Evolutionary conservation across 495 filamentous ascomycete genomes (phyloP), one percentile per base, ranked within the genome.

Genomic region (Tuber microsphaerosporum): DNA sequence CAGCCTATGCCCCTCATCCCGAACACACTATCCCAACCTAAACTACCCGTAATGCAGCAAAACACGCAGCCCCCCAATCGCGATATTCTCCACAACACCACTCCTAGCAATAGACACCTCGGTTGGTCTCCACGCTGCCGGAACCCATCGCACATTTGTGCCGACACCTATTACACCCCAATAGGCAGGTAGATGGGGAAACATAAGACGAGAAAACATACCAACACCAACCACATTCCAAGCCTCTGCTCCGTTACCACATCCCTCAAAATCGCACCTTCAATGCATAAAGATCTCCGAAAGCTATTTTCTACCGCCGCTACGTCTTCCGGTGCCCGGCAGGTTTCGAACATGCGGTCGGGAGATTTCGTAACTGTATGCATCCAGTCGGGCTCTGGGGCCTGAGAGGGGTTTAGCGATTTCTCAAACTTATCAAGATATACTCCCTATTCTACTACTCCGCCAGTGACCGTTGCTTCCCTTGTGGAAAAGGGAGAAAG

Each of bases 11-110:
- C 1, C 3, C 2, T 2, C 56, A 16, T 61, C 12, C n/a, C 0
- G 31, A 61, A 61, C 56, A n/a, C 34, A 37, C 34, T 37, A 2
- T 2, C 34, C 34, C 34, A 1, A 37, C 22, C 5, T 86, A 80
- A 89, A 89, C 82, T 88, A 85, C 79, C 88, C 87, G 74, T 85
- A 87, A 80, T 88, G 86, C 72, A 88, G 80, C 84, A 31, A 37
- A 37, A 37, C 2, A 37, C 84, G 85, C 8, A 87, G 86, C 8
- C 88, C 87, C 19, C 84, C 34, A 5, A 85, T 79, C 0, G 81
- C 82, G 14, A 89, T 88, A 76, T 84, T 84, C 48, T 81, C 82
- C 26, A 87, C 87, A n/a, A 86, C 85, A 2, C 1, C 39, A 41
- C 39, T 41, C 39, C 39, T 41, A 41, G 2, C 1, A 41, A 41